phyloP scores from a whole-genome alignment of 805 yeast genomes.

The Candida sanyiensis region DNA sequence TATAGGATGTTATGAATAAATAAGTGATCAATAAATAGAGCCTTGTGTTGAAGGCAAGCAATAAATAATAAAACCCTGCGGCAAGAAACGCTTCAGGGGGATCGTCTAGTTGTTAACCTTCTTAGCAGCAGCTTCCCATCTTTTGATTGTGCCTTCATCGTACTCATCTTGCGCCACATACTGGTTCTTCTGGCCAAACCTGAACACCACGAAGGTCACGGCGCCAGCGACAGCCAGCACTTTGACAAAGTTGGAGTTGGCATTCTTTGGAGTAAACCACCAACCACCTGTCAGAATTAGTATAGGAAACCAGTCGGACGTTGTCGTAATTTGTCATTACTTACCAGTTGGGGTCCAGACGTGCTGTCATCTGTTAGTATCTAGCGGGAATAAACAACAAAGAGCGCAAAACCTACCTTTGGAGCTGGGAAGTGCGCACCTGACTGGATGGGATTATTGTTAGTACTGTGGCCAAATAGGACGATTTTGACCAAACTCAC shows the following conservation, averaged over 20 bases:
- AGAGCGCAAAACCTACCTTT: neutral
- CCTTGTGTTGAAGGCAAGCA: no score
- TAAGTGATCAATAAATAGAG: slow-evolving; percentile 8
- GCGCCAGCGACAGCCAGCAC: slow-evolving; percentile 14
- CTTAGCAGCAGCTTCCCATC: slow-evolving; percentile 24
- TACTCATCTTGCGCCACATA: slow-evolving; percentile 18
- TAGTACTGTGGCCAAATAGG: neutral
- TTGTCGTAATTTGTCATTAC: slow-evolving; percentile 2
- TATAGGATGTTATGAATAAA: slow-evolving; percentile 6
- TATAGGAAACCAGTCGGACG: neutral
- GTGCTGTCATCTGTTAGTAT: slow-evolving; percentile 15
- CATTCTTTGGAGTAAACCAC: slow-evolving; percentile 25
- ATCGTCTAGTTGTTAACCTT: slow-evolving; percentile 7
- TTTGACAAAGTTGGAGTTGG: slow-evolving; percentile 16
- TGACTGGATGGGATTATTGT: neutral
- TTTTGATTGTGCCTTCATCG: slow-evolving; percentile 17
- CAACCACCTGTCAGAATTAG: slow-evolving; percentile 25
- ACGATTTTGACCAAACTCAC: neutral
- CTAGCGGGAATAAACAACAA: neutral
- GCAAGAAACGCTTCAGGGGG: no score
- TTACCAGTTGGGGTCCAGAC: slow-evolving; percentile 27
- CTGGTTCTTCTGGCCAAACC: slow-evolving; percentile 15
- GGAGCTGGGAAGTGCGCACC: slow-evolving; percentile 4
- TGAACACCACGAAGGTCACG: slow-evolving; percentile 17
- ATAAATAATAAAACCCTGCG: slow-evolving; percentile 6